phyloP scores from a whole-genome alignment of 768 basidiomycete genomes.

The Leccinum disarticulatum region DNA sequence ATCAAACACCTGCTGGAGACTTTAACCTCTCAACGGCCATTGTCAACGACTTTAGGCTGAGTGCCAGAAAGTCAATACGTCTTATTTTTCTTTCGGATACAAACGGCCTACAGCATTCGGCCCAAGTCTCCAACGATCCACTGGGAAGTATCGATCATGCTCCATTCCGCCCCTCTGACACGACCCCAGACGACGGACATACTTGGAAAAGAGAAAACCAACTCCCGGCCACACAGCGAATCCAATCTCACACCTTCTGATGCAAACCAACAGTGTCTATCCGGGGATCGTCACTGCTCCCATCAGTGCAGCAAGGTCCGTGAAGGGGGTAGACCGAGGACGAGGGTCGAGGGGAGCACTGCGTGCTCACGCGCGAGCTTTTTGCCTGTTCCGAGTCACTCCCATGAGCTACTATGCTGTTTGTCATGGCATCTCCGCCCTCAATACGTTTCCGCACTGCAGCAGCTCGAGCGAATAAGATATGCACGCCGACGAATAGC shows the following conservation, averaged over 20 bases:
- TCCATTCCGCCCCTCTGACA: background rate
- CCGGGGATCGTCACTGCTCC: background rate
- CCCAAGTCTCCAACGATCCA: background rate
- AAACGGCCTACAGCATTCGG: background rate
- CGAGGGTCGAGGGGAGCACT: background rate
- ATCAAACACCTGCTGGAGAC: background rate
- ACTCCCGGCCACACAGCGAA: background rate
- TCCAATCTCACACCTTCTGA: background rate
- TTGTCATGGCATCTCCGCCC: background rate
- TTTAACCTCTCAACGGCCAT: background rate
- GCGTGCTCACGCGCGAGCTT: background rate
- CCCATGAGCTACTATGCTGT: background rate
- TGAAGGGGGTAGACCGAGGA: background rate
- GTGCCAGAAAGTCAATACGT: background rate
- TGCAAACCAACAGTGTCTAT: background rate
- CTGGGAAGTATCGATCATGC: too few species aligned
- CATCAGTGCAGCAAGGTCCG: background rate
- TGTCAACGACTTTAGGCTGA: too few species aligned
- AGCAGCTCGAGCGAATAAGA: background rate
- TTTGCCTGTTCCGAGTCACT: background rate
- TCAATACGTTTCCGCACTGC: background rate
- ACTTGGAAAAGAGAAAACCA: background rate
- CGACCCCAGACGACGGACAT: background rate
- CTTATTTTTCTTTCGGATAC: background rate
- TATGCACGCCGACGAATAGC: constrained; percentile 17